Conservation (phyloP, 2,329 filamentous ascomycete genomes). For the Aureobasidium sp. region DNA sequence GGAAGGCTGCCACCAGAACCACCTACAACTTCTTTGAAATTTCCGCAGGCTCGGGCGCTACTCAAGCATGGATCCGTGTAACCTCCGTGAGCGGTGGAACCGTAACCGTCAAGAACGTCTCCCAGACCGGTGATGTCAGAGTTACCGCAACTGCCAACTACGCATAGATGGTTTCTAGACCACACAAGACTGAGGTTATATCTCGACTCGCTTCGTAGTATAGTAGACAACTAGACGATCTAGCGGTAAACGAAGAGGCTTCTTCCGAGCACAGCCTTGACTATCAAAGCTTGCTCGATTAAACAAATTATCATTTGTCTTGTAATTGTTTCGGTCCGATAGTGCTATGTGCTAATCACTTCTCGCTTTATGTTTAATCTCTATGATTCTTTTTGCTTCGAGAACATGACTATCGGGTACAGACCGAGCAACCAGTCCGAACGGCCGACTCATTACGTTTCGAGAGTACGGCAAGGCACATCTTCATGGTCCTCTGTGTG, state of each 20-base stretch:
- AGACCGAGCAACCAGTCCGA: too few species aligned
- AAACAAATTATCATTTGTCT: not conserved
- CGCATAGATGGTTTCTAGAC: not conserved
- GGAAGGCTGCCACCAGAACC: constrained; percentile 61
- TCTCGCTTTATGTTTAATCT: not conserved
- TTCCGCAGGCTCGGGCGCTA: constrained; percentile 17
- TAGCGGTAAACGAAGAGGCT: not conserved
- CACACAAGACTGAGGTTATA: too few species aligned
- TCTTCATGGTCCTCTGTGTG: too few species aligned
- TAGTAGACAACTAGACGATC: not conserved
- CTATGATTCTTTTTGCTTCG: not conserved
- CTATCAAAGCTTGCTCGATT: not conserved
- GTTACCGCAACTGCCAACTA: constrained; percentile 13
- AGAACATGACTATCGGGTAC: not conserved
- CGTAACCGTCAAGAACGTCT: constrained; percentile 28
- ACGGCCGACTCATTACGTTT: too few species aligned
- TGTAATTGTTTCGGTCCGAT: not conserved
- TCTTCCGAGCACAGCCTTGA: not conserved
- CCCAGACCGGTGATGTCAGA: constrained; percentile 18
- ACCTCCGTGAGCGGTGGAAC: constrained; percentile 24
- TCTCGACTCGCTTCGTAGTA: not conserved
- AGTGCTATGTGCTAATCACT: too few species aligned
- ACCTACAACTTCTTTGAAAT: constrained; percentile 40
- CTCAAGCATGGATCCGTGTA: constrained; percentile 26
- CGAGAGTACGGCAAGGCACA: too few species aligned